A percentile compares a stretch with the other conserved stretches of the same genome.
These are phyloP conservation scores for Umbelopsis sp. DNA, from an alignment of 192 early-diverging fungal species.

Conservation along the genomic window DNA sequence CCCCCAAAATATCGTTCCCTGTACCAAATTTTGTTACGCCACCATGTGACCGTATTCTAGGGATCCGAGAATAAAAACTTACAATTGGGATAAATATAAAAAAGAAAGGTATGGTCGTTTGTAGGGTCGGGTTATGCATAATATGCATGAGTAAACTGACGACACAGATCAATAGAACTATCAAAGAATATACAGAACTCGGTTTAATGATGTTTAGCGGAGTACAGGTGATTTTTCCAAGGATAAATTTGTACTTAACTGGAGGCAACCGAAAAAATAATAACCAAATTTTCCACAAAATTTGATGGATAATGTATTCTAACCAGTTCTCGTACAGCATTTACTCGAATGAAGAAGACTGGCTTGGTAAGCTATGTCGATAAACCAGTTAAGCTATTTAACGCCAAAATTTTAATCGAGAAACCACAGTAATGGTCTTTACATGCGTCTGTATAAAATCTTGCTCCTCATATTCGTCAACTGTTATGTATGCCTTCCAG, in stretches of 20 bases:
- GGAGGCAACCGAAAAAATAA: neutral
- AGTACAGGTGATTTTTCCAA: neutral
- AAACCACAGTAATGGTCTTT: too few relatives aligned
- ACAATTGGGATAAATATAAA: neutral
- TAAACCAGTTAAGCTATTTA: neutral
- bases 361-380: neutral
- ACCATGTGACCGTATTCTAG: neutral
- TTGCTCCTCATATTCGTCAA: conserved; percentile 6
- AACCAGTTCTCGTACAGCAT: neutral
- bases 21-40: neutral
- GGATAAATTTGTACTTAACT: neutral
- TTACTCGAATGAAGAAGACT: neutral
- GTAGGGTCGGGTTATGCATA: neutral
- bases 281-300: neutral
- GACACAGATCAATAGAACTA: neutral
- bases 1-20: neutral
- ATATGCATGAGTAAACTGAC: neutral
- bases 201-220: neutral
- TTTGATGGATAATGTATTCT: neutral
- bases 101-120: neutral
- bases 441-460: neutral
- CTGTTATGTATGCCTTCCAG: neutral
- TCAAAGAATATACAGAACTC: neutral
- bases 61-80: neutral
- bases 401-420: too few relatives aligned